Conservation (phyloP, 2,329 filamentous ascomycete species). For the Pseudocercospora musae region DNA sequence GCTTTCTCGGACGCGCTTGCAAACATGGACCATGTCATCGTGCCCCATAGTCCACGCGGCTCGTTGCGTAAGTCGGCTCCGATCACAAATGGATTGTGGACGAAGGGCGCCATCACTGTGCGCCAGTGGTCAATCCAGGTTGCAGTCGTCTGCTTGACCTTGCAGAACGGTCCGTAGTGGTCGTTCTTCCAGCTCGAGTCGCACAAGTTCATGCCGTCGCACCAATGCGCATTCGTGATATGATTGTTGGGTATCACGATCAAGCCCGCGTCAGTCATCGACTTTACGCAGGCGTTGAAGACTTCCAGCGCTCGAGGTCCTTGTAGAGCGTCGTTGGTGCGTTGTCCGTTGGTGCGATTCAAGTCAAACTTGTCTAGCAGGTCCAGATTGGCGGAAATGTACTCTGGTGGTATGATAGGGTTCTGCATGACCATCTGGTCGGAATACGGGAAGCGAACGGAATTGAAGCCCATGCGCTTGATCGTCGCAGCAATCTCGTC, state of each 20-base stretch:
- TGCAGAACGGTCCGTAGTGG: slow-evolving; percentile 59
- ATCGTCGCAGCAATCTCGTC: slow-evolving; percentile 59
- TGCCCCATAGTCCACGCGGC: slow-evolving; percentile 66
- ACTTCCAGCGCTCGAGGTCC: slow-evolving; percentile 59
- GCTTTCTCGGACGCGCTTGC: slow-evolving; percentile 62
- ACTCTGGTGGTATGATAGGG: slow-evolving; percentile 51
- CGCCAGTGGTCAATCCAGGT: slow-evolving; percentile 66
- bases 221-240: slow-evolving; percentile 67
- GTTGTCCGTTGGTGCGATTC: slow-evolving; percentile 7
- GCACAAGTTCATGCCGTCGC: slow-evolving; percentile 65
- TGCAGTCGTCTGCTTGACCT: slow-evolving; percentile 60
- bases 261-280: slow-evolving; percentile 60
- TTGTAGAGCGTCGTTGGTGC: slow-evolving; percentile 7
- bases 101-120: slow-evolving; percentile 58
- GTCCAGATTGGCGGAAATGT: slow-evolving; percentile 59
- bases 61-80: slow-evolving; percentile 68
- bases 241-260: slow-evolving; percentile 69
- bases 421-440: slow-evolving; percentile 65
- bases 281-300: slow-evolving; percentile 55
- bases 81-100: slow-evolving; percentile 59
- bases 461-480: slow-evolving; percentile 64
- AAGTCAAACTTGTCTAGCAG: slow-evolving; percentile 40
- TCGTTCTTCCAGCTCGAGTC: slow-evolving; percentile 66
- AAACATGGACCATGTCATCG: slow-evolving; percentile 65
- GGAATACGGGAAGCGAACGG: slow-evolving; percentile 65